Base-by-base conservation (phyloP, 192 early-diverging fungal genomes). In the Rhizoclosmatium sp. region DNA sequence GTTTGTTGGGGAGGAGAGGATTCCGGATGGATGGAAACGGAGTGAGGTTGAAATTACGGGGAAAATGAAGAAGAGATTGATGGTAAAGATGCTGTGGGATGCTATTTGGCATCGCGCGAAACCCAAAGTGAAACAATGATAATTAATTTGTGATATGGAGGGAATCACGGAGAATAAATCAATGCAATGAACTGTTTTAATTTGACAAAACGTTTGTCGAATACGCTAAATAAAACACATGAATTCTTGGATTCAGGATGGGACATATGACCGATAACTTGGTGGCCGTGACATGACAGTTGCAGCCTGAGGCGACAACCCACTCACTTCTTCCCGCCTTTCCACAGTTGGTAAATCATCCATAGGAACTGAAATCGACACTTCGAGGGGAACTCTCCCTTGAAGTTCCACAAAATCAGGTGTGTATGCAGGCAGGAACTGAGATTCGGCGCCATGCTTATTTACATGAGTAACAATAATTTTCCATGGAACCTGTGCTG, bases 381-480 rank as follows among this genome's bases (percentile, higher is more conserved):
- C 31, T 31, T 31, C 31, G 31, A 31, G 31, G 31, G 31, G 31
- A 31, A 31, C 31, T 16, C 51, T 16, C 5, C 51, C 16, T 54
- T 54, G 51, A 54, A 7, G 9, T 7, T 16, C 51, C 51, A 54
- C 16, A 64, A 10, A 64, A n/a, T 47, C 68, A 39, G 70, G 70
- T 31, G 72, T n/a, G 39, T 75, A 75, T 19, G 60, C 72, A 5
- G 72, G 72, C 4, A 75, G 45, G 61, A 75, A 75, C 19, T 75
- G 72, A 7, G 59, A 7, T 12, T 75, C 72, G 7, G 72, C 60
- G 56, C 60, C 72, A 10, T 64, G 72, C 72, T 75, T 75, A n/a
- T 75, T 75, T 10, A 75, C 41, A 49, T 62, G 59, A 4, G 72
- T 62, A 44, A 75, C 48, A 16, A 75, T 21, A n/a, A 75, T 75